These are phyloP conservation scores for Trichoderma erinaceum DNA, from an alignment of 495 filamentous ascomycete species.

Conservation along the genomic window DNA sequence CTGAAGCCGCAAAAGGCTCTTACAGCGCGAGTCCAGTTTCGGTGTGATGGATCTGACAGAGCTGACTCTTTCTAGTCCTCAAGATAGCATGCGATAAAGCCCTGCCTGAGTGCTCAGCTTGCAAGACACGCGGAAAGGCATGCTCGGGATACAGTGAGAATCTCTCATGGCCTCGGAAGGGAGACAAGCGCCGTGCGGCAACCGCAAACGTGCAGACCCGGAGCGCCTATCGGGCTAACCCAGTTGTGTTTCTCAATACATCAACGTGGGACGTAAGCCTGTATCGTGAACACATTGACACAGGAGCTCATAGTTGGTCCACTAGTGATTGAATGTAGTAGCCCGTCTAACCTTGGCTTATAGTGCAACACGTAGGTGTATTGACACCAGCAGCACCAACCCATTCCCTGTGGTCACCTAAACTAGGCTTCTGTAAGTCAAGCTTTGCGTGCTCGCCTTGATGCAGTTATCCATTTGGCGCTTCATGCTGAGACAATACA, in stretches of 20 bases:
- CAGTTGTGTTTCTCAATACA: constrained; percentile 7
- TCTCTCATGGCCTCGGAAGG: constrained; percentile 23
- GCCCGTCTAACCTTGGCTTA: neutral
- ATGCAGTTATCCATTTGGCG: too few species aligned
- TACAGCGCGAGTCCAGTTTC: neutral
- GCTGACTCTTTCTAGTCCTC: constrained; percentile 17
- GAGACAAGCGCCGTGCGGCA: constrained; percentile 16
- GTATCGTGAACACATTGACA: constrained; percentile 17
- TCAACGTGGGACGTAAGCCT: constrained; percentile 15
- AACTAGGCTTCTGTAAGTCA: constrained; percentile 3
- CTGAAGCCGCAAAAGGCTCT: neutral
- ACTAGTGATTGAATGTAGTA: neutral
- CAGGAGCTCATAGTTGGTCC: constrained; percentile 2
- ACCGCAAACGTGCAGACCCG: neutral
- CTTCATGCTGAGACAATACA: constrained; percentile 8
- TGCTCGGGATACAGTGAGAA: constrained; percentile 23
- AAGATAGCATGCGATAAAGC: constrained; percentile 22
- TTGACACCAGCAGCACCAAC: neutral
- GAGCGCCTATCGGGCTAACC: neutral
- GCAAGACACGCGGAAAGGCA: constrained; percentile 16
- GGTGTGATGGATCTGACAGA: neutral
- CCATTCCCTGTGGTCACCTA: neutral
- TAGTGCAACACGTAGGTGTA: neutral
- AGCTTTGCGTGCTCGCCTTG: neutral
- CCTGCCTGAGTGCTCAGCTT: constrained; percentile 20